These are phyloP conservation scores for Chrysanthemum seticuspe DNA, from an alignment of 129 eudicot species.

Conservation along the genomic window DNA sequence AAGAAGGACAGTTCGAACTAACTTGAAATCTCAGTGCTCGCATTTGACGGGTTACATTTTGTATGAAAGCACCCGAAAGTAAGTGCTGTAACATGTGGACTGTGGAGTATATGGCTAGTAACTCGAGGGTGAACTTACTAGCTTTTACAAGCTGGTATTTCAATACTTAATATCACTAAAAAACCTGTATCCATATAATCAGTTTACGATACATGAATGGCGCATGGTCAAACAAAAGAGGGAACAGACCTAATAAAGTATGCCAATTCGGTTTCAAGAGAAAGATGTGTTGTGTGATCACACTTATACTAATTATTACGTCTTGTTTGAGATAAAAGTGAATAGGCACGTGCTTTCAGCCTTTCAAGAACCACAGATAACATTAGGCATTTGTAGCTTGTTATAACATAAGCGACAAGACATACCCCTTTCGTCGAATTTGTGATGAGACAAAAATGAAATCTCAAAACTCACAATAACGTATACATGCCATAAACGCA, in stretches of 20 bases:
- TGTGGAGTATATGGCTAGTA: not conserved
- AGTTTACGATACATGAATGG: no score
- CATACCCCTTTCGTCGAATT: not conserved
- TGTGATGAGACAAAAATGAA: not conserved
- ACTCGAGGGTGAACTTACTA: not conserved
- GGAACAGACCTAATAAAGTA: not conserved
- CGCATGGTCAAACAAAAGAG: not conserved
- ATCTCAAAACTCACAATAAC: not conserved
- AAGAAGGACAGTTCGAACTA: not conserved
- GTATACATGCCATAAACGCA: not conserved
- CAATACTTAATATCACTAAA: no score
- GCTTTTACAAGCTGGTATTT: no score
- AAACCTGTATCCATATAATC: no score
- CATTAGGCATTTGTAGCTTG: not conserved
- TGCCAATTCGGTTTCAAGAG: not conserved
- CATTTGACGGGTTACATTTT: not conserved
- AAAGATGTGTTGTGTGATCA: not conserved
- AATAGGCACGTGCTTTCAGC: no score
- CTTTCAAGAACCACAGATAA: no score
- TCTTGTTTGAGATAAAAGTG: not conserved
- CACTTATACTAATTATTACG: not conserved
- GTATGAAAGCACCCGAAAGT: no score
- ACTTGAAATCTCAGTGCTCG: not conserved
- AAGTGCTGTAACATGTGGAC: not conserved
- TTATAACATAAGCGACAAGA: not conserved